A percentile compares a stretch with the other conserved stretches of the same genome.
phyloP scores from a whole-genome alignment of 495 filamentous ascomycete genomes.

The Aspergillus homomorphus region DNA sequence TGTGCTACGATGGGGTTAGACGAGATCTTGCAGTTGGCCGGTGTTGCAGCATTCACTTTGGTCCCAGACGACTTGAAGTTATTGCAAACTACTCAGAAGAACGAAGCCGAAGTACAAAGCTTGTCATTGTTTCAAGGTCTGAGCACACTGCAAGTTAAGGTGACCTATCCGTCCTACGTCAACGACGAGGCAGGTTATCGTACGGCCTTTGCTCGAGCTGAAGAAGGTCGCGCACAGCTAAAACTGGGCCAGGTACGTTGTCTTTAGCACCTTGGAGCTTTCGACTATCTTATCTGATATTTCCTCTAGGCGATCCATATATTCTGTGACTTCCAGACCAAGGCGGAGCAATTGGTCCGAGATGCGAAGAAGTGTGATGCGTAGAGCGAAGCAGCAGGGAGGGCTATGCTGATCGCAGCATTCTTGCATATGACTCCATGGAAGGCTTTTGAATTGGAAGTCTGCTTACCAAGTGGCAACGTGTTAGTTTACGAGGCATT shows the following conservation, averaged over 20 bases:
- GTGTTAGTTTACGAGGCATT: too few relatives aligned
- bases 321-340: slow-evolving; percentile 4
- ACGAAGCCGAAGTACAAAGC: neutral
- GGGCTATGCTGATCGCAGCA: too few relatives aligned
- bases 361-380: neutral
- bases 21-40: slow-evolving; percentile 9
- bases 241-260: slow-evolving; percentile 2
- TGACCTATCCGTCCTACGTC: slow-evolving; percentile 1
- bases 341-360: neutral
- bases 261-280: neutral
- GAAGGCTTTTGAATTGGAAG: too few relatives aligned
- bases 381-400: neutral
- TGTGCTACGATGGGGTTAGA: slow-evolving; percentile 1
- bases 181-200: slow-evolving; percentile 7
- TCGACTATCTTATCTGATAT: neutral
- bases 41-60: slow-evolving; percentile 6
- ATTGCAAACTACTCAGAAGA: neutral
- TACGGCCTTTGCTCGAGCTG: neutral
- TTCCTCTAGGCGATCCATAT: neutral
- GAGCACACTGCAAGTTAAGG: neutral
- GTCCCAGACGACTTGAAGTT: slow-evolving; percentile 1
- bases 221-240: slow-evolving; percentile 3
- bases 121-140: neutral
- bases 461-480: too few relatives aligned
- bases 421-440: neutral